Evolutionary conservation across 139 green algal species (phyloP).

Genomic region (Chlamydomonas asymmetrica): DNA sequence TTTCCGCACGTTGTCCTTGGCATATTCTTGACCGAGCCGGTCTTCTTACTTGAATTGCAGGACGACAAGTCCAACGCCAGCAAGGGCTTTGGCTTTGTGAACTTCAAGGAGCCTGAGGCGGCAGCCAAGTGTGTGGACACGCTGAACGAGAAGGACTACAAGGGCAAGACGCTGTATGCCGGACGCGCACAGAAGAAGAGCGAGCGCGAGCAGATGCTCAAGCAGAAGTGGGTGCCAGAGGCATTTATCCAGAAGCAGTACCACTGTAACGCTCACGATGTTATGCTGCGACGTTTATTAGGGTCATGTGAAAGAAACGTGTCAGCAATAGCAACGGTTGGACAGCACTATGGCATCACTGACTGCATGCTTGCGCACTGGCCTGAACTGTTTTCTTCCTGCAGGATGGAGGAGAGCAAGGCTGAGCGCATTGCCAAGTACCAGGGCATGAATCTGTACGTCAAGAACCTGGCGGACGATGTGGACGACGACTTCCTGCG

Average conservation of each 20-base stretch:
- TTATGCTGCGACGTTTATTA: too few relatives aligned
- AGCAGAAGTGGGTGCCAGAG: constrained; percentile 53
- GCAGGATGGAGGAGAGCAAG: constrained; percentile 33
- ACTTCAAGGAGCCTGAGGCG: constrained; percentile 75
- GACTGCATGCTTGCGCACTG: too few relatives aligned
- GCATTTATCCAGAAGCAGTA: too few relatives aligned
- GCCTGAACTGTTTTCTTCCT: too few relatives aligned
- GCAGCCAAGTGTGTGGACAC: constrained; percentile 75
- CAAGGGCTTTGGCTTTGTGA: constrained; percentile 94
- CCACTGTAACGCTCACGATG: too few relatives aligned
- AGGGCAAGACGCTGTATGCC: constrained; percentile 61
- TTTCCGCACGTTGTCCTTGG: too few relatives aligned
- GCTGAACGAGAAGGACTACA: constrained; percentile 79
- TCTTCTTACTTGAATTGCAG: constrained; percentile 31
- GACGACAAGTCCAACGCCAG: constrained; percentile 67
- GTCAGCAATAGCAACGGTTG: too few relatives aligned
- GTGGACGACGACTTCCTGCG: constrained; percentile 75
- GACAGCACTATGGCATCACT: too few relatives aligned
- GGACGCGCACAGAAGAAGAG: constrained; percentile 89
- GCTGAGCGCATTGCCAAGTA: constrained; percentile 78
- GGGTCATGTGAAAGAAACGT: too few relatives aligned
- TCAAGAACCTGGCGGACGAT: constrained; percentile 89
- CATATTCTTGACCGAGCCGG: too few relatives aligned
- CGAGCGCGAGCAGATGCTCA: constrained; percentile 74
- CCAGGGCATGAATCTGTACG: constrained; percentile 92